Percentiles rank a stretch among this genome's conserved stretches.
phyloP scores from a whole-genome alignment of 2,329 filamentous ascomycete genomes.

The Salinomyces thailandicus region DNA sequence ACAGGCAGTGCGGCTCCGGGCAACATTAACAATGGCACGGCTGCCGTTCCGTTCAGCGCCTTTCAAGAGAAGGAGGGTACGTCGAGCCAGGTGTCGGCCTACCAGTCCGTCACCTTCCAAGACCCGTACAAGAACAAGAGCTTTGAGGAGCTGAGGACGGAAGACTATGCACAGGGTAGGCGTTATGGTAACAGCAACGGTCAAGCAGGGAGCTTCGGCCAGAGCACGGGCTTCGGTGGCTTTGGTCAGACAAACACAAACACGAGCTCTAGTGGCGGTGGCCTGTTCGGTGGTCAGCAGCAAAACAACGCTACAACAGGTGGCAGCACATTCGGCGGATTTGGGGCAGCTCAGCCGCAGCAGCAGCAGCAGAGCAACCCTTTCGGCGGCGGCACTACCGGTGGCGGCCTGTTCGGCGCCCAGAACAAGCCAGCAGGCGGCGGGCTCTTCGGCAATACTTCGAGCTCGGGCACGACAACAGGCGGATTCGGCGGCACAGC shows the following conservation, averaged over 20 bases:
- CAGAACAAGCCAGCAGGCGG: conserved; percentile 25
- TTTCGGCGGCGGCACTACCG: conserved; percentile 10
- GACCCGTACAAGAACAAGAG: conserved; percentile 82
- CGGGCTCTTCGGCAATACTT: conserved; percentile 24
- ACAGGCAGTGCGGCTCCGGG: conserved; percentile 39
- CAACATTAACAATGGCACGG: conserved; percentile 55
- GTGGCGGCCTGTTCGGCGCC: conserved; percentile 30
- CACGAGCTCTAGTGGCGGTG: conserved; percentile 16
- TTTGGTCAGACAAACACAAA: conserved; percentile 26
- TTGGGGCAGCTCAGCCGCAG: conserved; percentile 15
- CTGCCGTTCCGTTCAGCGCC: conserved; percentile 53
- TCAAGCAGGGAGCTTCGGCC: conserved; percentile 71
- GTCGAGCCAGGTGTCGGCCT: conserved; percentile 51
- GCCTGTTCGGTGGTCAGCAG: conserved; percentile 17
- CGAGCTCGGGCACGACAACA: conserved; percentile 5
- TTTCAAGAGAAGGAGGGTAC: conserved; percentile 63
- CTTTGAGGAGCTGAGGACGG: conserved; percentile 56
- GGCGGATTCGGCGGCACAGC: conserved; percentile 21
- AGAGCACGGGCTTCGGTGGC: conserved; percentile 43
- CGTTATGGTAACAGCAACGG: conserved; percentile 74
- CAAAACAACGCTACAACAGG: conserved; percentile 28
- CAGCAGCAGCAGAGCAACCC: conserved; percentile 7
- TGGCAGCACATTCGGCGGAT: conserved; percentile 19
- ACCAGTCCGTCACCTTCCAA: conserved; percentile 71
- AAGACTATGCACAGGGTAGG: conserved; percentile 80